Percentiles rank a stretch among this genome's conserved stretches.
These are phyloP conservation scores for Hymenoscyphus repandus DNA, from an alignment of 2,329 filamentous ascomycete genomes.

Conservation along the genomic window DNA sequence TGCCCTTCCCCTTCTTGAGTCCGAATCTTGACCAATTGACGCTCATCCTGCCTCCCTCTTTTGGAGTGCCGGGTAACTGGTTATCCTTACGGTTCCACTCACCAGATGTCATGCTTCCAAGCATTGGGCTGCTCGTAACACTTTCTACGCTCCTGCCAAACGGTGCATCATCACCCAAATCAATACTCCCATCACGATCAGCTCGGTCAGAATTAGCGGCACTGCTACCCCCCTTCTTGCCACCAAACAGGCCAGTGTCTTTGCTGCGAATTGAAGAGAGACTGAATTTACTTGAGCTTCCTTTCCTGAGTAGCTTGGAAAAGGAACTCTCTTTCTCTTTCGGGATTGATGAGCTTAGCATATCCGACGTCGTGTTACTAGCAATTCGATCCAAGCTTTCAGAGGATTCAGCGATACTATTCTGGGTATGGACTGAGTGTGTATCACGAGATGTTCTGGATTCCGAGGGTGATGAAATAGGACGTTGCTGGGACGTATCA, in stretches of 20 bases:
- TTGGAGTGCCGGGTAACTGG: constrained; percentile 17
- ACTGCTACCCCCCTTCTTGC: constrained; percentile 54
- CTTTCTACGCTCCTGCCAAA: constrained; percentile 52
- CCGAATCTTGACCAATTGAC: constrained; percentile 29
- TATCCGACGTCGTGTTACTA: constrained; percentile 54
- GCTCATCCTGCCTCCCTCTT: constrained; percentile 25
- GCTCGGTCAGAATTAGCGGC: constrained; percentile 47
- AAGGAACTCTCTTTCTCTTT: constrained; percentile 47
- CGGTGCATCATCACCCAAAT: constrained; percentile 45
- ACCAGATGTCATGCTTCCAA: constrained; percentile 45
- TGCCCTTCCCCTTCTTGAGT: constrained; percentile 27
- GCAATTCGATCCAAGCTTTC: constrained; percentile 45
- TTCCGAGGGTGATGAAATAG: constrained; percentile 45
- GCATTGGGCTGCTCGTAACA: constrained; percentile 48
- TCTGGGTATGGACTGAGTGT: constrained; percentile 51
- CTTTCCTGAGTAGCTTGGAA: constrained; percentile 58
- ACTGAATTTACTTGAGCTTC: constrained; percentile 61
- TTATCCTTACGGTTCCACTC: constrained; percentile 40
- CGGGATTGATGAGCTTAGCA: constrained; percentile 35
- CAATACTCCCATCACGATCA: constrained; percentile 51
- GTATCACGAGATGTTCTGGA: constrained; percentile 52
- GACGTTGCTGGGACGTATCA: constrained; percentile 26
- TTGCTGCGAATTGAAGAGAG: constrained; percentile 52
- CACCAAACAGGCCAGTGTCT: constrained; percentile 43
- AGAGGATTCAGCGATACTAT: constrained; percentile 48